Evolutionary conservation across 2,329 filamentous ascomycete species (phyloP).

Genomic region (Macrophomina phaseolina): DNA sequence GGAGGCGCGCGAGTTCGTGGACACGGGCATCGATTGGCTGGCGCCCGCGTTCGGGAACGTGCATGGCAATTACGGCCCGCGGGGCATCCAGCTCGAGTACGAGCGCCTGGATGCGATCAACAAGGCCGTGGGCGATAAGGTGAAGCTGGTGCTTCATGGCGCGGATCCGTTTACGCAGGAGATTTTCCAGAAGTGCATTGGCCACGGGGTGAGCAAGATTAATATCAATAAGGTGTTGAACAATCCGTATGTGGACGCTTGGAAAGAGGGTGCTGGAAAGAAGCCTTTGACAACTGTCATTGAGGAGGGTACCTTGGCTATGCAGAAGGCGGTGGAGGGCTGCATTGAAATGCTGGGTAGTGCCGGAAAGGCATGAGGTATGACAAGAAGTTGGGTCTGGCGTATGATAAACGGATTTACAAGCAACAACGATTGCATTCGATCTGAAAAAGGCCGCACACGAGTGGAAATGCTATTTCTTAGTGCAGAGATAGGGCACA

Average conservation of each 20-base stretch:
- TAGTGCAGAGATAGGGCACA: too few relatives aligned
- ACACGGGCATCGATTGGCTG: constrained; percentile 74
- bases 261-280: constrained; percentile 56
- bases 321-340: constrained; percentile 62
- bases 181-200: constrained; percentile 61
- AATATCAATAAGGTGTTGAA: constrained; percentile 67
- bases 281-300: constrained; percentile 60
- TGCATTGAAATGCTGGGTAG: constrained; percentile 60
- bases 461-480: too few relatives aligned
- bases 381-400: too few relatives aligned
- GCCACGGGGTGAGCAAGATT: constrained; percentile 60
- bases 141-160: constrained; percentile 63
- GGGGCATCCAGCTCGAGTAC: constrained; percentile 61
- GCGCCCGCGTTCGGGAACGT: constrained; percentile 80
- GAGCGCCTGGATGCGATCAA: constrained; percentile 58
- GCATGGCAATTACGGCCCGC: constrained; percentile 50
- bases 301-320: constrained; percentile 60
- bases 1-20: constrained; percentile 72
- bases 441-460: not conserved
- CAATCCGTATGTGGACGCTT: constrained; percentile 55
- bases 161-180: constrained; percentile 63
- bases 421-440: not conserved
- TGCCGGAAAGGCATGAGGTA: constrained; percentile 39
- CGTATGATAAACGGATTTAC: not conserved
- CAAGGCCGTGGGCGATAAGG: constrained; percentile 54